Percentiles rank a stretch among this genome's conserved stretches.
phyloP scores from a whole-genome alignment of 495 filamentous ascomycete genomes.

The Podospora pseudocomata region DNA sequence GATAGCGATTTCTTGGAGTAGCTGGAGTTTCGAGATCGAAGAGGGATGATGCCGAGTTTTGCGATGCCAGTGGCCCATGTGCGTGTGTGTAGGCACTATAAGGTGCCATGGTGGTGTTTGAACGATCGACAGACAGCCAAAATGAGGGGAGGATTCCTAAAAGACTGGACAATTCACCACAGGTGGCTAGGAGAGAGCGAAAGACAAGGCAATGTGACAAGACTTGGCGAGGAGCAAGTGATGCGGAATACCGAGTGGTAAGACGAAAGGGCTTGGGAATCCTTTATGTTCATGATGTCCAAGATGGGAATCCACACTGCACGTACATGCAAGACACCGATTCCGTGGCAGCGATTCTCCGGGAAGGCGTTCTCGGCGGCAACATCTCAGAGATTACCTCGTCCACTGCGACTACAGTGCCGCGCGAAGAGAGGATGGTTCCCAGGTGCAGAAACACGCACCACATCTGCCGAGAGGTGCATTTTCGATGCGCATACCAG shows the following conservation, averaged over 20 bases:
- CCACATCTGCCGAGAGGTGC: background rate
- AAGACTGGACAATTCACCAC: background rate
- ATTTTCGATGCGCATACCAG: background rate
- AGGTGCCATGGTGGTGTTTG: constrained; percentile 1
- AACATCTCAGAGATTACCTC: background rate
- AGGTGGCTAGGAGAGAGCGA: background rate
- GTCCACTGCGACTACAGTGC: background rate
- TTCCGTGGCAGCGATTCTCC: background rate
- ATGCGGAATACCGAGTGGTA: background rate
- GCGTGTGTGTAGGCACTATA: constrained; percentile 7
- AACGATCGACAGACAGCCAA: background rate
- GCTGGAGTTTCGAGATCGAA: background rate
- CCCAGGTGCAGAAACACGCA: background rate
- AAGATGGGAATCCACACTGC: background rate
- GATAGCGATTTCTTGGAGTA: background rate
- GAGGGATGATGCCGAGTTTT: background rate
- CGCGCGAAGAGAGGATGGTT: background rate
- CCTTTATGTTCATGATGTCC: background rate
- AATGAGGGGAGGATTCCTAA: background rate
- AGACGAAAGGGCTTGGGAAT: background rate
- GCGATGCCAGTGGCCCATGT: background rate
- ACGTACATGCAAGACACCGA: background rate
- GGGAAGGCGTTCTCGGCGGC: background rate
- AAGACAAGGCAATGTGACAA: background rate
- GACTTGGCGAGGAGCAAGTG: background rate